Evolutionary conservation across 108 stramenopile species (phyloP).

Genomic region (Cyclotella baltica): DNA sequence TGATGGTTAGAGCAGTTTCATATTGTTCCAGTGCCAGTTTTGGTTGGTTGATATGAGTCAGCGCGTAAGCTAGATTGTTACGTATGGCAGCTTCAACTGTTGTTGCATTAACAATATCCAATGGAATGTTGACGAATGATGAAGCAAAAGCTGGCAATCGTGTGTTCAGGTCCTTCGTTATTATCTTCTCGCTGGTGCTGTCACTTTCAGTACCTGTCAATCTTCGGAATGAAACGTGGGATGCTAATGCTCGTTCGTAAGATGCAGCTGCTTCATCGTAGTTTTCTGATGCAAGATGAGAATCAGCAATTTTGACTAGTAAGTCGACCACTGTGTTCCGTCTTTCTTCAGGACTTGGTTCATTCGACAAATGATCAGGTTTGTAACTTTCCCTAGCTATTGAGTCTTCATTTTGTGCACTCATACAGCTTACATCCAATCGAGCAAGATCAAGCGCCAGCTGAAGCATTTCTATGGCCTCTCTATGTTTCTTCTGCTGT

Average conservation of each 20-base stretch:
- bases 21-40: constrained; percentile 47
- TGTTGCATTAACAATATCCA: constrained; percentile 37
- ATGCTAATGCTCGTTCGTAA: constrained; percentile 39
- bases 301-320: constrained; percentile 37
- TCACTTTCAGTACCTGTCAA: constrained; percentile 22
- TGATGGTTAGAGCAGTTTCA: constrained; percentile 37
- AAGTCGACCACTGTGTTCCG: constrained; percentile 37
- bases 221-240: constrained; percentile 36
- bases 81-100: constrained; percentile 49
- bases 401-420: not conserved
- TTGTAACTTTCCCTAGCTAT: not conserved
- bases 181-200: not conserved
- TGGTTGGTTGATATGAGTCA: constrained; percentile 35
- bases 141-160: constrained; percentile 16
- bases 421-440: constrained; percentile 33
- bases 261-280: constrained; percentile 42
- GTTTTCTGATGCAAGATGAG: constrained; percentile 16
- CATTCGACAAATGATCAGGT: not conserved
- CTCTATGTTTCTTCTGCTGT: constrained; percentile 24
- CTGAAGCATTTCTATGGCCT: constrained; percentile 22
- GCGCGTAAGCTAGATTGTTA: constrained; percentile 28
- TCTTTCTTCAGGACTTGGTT: constrained; percentile 29
- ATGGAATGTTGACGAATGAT: constrained; percentile 7
- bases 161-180: not conserved
- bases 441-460: constrained; percentile 35